A percentile compares a stretch with the other conserved stretches of the same genome.
Evolutionary conservation across 306 rosid species (phyloP).

Genomic region (Ormosia semicastrata): DNA sequence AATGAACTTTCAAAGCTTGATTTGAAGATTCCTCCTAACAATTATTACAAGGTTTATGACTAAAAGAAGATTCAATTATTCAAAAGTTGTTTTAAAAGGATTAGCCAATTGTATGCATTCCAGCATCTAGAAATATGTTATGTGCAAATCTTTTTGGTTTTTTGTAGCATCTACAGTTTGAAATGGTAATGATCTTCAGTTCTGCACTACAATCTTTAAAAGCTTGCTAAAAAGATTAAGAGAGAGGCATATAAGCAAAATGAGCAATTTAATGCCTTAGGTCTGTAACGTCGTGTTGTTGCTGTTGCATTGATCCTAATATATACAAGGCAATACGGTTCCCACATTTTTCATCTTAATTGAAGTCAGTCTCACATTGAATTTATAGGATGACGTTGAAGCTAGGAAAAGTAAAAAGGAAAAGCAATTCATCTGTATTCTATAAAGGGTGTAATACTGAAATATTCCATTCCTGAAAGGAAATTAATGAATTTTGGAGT

Average conservation of each 20-base stretch:
- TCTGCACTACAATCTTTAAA: background rate
- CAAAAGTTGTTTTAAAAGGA: background rate
- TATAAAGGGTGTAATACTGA: conserved; percentile 28
- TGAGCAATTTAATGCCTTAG: background rate
- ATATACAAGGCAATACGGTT: conserved; percentile 32
- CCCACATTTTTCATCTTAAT: conserved; percentile 31
- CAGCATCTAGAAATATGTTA: background rate
- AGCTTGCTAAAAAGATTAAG: background rate
- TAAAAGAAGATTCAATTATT: background rate
- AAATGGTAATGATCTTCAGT: background rate
- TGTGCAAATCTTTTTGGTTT: background rate
- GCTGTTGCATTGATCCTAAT: conserved; percentile 22
- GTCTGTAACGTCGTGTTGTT: conserved; percentile 6
- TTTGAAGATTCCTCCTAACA: background rate
- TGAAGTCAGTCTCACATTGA: conserved; percentile 18
- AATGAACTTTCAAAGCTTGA: background rate
- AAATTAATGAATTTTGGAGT: conserved; percentile 15
- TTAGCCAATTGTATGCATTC: background rate
- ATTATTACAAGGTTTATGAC: background rate
- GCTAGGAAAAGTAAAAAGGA: conserved; percentile 17
- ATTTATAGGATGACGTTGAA: conserved; percentile 26
- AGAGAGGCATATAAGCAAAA: background rate
- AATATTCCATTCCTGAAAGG: conserved; percentile 21
- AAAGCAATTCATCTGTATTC: conserved; percentile 33
- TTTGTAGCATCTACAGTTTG: background rate